phyloP scores from a whole-genome alignment of 148 eudicot species.

The Cornus florida region DNA sequence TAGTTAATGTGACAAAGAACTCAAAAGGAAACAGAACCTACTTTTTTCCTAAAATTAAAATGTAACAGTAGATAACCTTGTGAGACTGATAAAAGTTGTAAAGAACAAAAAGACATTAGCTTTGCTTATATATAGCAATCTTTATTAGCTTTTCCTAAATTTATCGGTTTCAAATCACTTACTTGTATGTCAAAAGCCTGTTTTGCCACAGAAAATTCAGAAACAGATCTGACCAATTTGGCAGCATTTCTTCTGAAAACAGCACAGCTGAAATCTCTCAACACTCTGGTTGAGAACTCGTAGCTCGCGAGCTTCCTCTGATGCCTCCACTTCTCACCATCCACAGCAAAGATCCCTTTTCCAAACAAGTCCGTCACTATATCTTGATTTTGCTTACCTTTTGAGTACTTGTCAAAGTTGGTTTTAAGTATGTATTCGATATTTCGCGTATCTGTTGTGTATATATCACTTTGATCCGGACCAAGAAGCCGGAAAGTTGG shows the following conservation, averaged over 20 bases:
- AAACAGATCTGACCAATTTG: constrained; percentile 40
- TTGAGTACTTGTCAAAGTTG: constrained; percentile 56
- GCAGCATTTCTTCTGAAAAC: constrained; percentile 59
- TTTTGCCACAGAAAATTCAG: constrained; percentile 19
- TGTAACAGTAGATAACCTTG: too few relatives aligned
- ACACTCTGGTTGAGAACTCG: constrained; percentile 70
- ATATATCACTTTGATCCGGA: constrained; percentile 52
- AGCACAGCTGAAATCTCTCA: constrained; percentile 70
- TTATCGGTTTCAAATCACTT: constrained; percentile 9
- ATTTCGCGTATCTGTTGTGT: constrained; percentile 62
- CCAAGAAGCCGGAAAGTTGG: constrained; percentile 61
- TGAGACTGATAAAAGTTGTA: too few relatives aligned
- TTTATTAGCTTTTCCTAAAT: neutral
- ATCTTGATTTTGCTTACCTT: constrained; percentile 41
- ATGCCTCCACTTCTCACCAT: constrained; percentile 64
- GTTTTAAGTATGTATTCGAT: constrained; percentile 70
- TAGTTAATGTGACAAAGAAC: too few relatives aligned
- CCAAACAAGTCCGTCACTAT: constrained; percentile 63
- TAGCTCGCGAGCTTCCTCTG: constrained; percentile 75
- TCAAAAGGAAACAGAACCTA: too few relatives aligned
- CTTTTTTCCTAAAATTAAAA: too few relatives aligned
- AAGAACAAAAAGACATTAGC: too few relatives aligned
- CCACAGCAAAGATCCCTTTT: constrained; percentile 66
- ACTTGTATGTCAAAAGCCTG: constrained; percentile 63
- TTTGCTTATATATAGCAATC: too few relatives aligned